Percentiles rank a stretch among this genome's conserved stretches.
These are phyloP conservation scores for Beta corolliflora DNA, from an alignment of 179 eudicot genomes.

Conservation along the genomic window DNA sequence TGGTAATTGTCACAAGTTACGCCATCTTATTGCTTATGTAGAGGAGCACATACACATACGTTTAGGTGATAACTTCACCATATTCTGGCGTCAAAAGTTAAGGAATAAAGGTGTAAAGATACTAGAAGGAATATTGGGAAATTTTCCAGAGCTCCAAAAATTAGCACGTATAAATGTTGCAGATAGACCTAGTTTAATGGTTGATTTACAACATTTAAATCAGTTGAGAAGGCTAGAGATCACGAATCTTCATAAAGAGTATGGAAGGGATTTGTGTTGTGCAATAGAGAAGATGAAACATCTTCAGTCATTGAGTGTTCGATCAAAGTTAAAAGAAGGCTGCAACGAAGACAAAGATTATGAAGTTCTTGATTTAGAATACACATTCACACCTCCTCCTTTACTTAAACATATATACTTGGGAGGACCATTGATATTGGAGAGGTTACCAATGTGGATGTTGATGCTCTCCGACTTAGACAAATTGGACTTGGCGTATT, in stretches of 20 bases:
- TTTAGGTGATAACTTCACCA: too few relatives aligned
- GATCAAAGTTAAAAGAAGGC: too few relatives aligned
- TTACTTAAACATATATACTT: too few relatives aligned
- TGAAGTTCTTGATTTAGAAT: too few relatives aligned
- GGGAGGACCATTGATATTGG: too few relatives aligned
- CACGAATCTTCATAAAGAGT: background rate
- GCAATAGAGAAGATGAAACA: background rate
- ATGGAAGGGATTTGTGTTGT: background rate
- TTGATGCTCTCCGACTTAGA: too few relatives aligned
- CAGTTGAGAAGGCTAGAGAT: background rate
- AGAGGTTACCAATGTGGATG: too few relatives aligned
- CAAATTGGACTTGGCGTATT: too few relatives aligned
- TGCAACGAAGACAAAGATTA: too few relatives aligned
- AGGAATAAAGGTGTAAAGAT: background rate
- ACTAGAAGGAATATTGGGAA: background rate
- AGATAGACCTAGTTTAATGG: background rate
- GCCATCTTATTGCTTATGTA: slow-evolving; percentile 4
- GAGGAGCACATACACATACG: background rate
- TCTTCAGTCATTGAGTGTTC: background rate
- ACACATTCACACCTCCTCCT: too few relatives aligned
- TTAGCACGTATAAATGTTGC: background rate
- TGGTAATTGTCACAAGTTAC: background rate
- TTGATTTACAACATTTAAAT: background rate
- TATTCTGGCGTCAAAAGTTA: background rate
- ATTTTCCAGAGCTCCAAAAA: slow-evolving; percentile 1